Base-by-base conservation (phyloP, 495 filamentous ascomycete species). In the Chaetomidium leptoderma region DNA sequence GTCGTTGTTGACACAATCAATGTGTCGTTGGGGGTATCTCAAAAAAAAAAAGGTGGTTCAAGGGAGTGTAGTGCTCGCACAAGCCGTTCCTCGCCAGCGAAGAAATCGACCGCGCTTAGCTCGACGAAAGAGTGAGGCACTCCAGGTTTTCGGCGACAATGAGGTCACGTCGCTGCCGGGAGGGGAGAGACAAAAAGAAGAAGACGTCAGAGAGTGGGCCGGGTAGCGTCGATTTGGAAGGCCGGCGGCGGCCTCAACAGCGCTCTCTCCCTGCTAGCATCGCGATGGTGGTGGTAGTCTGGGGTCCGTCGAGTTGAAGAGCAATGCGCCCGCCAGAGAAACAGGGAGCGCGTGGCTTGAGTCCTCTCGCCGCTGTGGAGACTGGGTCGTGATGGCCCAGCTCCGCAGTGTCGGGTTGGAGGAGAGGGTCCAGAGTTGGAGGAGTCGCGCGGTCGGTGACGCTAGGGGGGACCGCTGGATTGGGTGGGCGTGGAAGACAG, bases 21-120 rank as follows among this genome's bases (percentile, higher is more conserved):
- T 66, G 51, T 57, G 66, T 50, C 57, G 58, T 45, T 42, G 39
- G 23, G 60, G 60, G 65, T 62, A 61, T 72, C 60, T 61, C 57
- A 39, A 62, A 69, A 59, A 63, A 48, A 39, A 62, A 69, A 59
- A 63, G 45, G 27, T 57, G 39, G 27, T 29, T 21, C 19, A 29
- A 58, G 61, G 61, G 50, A 58, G 51, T 55, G 69, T 70, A 71
- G 70, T 72, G 75, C 73, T 40, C 47, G 64, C 68, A 75, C 74
- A 68, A 75, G 73, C 75, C 75, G 72, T 67, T 65, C 67, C 74
- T 78, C 78, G 78, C 79, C 79, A 63, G 79, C 79, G 79, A 78
- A 75, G 74, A 68, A 65, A 55, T 73, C 77, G 78, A 80, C 76
- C 71, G 69, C 71, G 73, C 68, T 60, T 60, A 64, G 42, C 58